Percentiles rank a stretch among this genome's conserved stretches.
Conservation (phyloP, 2,329 filamentous ascomycete species). For the Hortaea sp. region DNA sequence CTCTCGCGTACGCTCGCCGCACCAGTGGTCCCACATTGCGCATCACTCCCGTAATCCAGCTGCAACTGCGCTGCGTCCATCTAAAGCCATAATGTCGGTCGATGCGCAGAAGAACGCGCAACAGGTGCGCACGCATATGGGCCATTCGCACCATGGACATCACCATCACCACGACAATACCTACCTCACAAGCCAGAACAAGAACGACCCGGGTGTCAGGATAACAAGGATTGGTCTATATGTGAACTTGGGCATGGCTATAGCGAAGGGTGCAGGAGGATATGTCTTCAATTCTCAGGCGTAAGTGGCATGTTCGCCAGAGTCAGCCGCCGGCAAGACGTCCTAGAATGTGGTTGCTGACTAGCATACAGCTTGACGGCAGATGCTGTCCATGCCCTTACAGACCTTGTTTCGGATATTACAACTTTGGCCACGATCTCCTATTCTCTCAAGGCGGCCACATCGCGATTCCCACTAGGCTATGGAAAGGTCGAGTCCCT, state of each 20-base stretch:
- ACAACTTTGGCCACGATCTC: conserved; percentile 90
- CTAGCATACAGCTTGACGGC: conserved; percentile 34
- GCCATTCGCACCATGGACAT: conserved; percentile 34
- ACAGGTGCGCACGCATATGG: conserved; percentile 22
- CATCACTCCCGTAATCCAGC: conserved; percentile 15
- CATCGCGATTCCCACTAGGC: conserved; percentile 72
- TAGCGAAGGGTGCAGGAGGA: conserved; percentile 84
- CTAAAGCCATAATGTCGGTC: conserved; percentile 11
- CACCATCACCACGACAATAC: conserved; percentile 79
- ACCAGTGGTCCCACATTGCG: conserved; percentile 25
- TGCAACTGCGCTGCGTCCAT: background rate
- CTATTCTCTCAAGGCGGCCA: conserved; percentile 79
- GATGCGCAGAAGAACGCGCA: conserved; percentile 4
- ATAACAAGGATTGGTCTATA: conserved; percentile 84
- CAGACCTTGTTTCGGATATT: conserved; percentile 89
- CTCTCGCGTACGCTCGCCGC: conserved; percentile 11
- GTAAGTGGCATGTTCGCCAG: conserved; percentile 14
- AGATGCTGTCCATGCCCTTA: conserved; percentile 91
- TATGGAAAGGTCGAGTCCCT: conserved; percentile 98
- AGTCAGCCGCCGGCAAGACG: background rate
- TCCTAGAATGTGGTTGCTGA: background rate
- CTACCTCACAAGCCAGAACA: conserved; percentile 71
- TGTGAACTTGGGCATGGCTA: conserved; percentile 87
- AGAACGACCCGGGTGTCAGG: conserved; percentile 83
- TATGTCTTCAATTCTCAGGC: conserved; percentile 87